phyloP scores from a whole-genome alignment of 345 rosid species.

The Arabis hirsuta region DNA sequence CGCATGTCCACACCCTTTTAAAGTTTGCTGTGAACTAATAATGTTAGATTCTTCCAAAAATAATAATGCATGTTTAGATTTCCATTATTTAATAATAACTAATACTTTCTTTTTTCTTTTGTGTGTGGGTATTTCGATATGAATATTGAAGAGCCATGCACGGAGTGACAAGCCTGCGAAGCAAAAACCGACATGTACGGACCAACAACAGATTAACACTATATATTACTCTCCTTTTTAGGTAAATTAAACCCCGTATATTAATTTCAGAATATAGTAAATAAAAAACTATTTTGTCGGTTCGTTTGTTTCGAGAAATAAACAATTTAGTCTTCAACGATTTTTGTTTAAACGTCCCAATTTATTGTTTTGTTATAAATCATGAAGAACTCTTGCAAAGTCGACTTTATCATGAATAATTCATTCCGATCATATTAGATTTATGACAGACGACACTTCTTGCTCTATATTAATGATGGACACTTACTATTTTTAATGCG shows the following conservation, averaged over 20 bases:
- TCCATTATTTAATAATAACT: constrained; percentile 12
- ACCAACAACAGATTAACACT: constrained; percentile 1
- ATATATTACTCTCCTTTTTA: not conserved
- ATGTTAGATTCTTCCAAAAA: constrained; percentile 26
- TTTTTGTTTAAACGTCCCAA: too few relatives aligned
- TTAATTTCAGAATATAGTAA: not conserved
- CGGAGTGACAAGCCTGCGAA: constrained; percentile 8
- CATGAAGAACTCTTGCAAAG: too few relatives aligned
- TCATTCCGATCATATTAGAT: too few relatives aligned
- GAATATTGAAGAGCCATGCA: constrained; percentile 24
- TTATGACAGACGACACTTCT: too few relatives aligned
- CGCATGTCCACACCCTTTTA: constrained; percentile 29
- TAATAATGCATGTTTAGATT: constrained; percentile 4
- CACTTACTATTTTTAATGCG: too few relatives aligned
- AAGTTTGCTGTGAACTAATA: constrained; percentile 36
- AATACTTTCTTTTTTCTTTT: too few relatives aligned
- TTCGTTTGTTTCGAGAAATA: constrained; percentile 5
- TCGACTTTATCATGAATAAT: too few relatives aligned
- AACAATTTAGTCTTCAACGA: not conserved
- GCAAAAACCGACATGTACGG: constrained; percentile 16
- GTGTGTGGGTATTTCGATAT: not conserved
- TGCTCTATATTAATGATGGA: too few relatives aligned
- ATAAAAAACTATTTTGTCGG: constrained; percentile 19
- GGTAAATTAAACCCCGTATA: not conserved
- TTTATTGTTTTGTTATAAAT: too few relatives aligned